A percentile compares a stretch with the other conserved stretches of the same genome.
Evolutionary conservation across 2,329 filamentous ascomycete species (phyloP).

Genomic region (Aureobasidium sp.): DNA sequence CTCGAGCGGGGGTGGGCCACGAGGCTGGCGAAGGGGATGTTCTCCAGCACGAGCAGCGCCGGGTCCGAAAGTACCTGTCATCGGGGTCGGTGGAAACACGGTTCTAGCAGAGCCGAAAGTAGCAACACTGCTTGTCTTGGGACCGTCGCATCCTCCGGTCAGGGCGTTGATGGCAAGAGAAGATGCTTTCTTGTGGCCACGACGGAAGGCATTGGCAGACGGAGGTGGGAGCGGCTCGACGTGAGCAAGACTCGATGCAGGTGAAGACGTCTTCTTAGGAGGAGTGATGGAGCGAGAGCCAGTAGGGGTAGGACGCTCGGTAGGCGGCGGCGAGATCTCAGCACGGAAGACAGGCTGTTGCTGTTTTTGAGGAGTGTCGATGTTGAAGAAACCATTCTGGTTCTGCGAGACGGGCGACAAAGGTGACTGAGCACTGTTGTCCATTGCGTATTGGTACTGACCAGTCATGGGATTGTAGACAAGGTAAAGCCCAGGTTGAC

Average conservation of each 20-base stretch:
- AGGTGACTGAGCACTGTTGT: constrained; percentile 51
- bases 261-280: constrained; percentile 58
- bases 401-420: constrained; percentile 27
- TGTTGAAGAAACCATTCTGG: constrained; percentile 18
- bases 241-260: constrained; percentile 49
- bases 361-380: constrained; percentile 19
- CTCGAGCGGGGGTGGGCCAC: constrained; percentile 83
- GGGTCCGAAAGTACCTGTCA: constrained; percentile 82
- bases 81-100: constrained; percentile 66
- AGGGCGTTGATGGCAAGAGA: constrained; percentile 61
- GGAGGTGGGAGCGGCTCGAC: constrained; percentile 73
- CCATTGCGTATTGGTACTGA: constrained; percentile 73
- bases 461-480: constrained; percentile 83
- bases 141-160: constrained; percentile 49
- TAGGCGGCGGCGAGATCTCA: constrained; percentile 72
- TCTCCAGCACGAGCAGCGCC: constrained; percentile 90
- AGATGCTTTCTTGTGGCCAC: constrained; percentile 72
- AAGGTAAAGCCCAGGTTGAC: constrained; percentile 69
- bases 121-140: constrained; percentile 60
- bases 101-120: constrained; percentile 38
- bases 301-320: constrained; percentile 43
- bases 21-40: constrained; percentile 87
- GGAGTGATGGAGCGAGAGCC: constrained; percentile 57
- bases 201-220: constrained; percentile 85
- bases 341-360: constrained; percentile 58